Evolutionary conservation across 1,284 basidiomycete genomes (phyloP).

Genomic region (Filobasidium uniguttulatum): DNA sequence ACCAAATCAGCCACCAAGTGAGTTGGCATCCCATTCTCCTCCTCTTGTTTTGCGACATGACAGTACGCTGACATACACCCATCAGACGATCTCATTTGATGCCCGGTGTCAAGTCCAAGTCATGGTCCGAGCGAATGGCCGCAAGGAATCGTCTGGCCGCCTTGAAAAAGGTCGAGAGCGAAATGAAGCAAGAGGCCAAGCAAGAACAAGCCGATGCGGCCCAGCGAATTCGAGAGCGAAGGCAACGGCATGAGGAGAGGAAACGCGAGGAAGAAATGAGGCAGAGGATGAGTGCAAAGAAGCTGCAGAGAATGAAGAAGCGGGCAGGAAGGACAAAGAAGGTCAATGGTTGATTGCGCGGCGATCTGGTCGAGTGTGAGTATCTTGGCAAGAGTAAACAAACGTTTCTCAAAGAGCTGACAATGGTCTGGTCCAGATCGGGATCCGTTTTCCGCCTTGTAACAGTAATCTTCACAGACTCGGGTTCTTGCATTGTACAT

Average conservation of each 20-base stretch:
- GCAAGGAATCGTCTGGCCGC: slow-evolving; percentile 26
- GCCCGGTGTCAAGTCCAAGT: slow-evolving; percentile 23
- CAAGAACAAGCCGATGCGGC: slow-evolving; percentile 29
- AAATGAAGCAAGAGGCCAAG: slow-evolving; percentile 35
- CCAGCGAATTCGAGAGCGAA: slow-evolving; percentile 30
- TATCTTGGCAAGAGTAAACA: no score
- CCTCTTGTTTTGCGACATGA: background rate
- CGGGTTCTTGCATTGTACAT: no score
- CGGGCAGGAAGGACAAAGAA: slow-evolving; percentile 37
- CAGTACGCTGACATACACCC: background rate
- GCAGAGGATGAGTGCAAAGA: slow-evolving; percentile 38
- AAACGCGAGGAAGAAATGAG: slow-evolving; percentile 32
- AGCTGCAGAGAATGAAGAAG: slow-evolving; percentile 38
- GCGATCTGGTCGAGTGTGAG: no score
- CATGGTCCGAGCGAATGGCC: slow-evolving; percentile 31
- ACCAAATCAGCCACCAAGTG: slow-evolving; percentile 25
- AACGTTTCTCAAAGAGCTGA: no score
- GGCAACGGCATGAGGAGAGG: slow-evolving; percentile 33
- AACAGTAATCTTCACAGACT: no score
- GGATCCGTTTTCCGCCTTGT: no score
- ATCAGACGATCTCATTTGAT: slow-evolving; percentile 25
- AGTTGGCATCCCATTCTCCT: background rate
- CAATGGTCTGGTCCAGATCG: no score
- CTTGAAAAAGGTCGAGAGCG: slow-evolving; percentile 30
- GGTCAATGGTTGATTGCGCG: slow-evolving; percentile 37